Percentiles rank a stretch among this genome's conserved stretches.
These are phyloP conservation scores for Terana coerulea DNA, from an alignment of 768 basidiomycete genomes.

Conservation along the genomic window DNA sequence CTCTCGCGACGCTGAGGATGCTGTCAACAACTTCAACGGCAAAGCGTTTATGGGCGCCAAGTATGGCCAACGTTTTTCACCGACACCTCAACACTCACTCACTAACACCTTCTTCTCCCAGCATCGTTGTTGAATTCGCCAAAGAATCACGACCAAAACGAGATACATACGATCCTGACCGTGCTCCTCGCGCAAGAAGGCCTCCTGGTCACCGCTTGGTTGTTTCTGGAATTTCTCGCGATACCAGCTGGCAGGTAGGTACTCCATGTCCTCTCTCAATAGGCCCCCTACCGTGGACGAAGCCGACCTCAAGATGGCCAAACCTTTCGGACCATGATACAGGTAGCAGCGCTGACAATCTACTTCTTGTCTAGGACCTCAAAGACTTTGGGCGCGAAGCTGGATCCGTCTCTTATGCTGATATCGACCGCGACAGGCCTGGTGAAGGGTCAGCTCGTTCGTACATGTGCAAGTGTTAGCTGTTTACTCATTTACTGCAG, in stretches of 20 bases:
- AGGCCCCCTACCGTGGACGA: no score
- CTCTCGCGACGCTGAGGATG: conserved; percentile 93
- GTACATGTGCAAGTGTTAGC: not conserved
- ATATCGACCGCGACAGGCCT: conserved; percentile 83
- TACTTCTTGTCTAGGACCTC: conserved; percentile 71
- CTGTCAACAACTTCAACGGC: conserved; percentile 80
- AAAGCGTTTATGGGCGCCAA: conserved; percentile 86
- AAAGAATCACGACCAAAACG: conserved; percentile 88
- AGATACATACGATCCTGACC: conserved; percentile 65
- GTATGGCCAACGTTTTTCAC: conserved; percentile 37
- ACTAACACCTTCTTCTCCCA: conserved; percentile 27
- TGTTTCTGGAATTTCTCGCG: conserved; percentile 86
- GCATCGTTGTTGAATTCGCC: conserved; percentile 95
- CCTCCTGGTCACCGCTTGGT: conserved; percentile 81
- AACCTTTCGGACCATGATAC: no score
- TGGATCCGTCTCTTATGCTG: conserved; percentile 90
- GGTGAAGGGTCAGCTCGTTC: conserved; percentile 73
- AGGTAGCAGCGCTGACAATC: not conserved
- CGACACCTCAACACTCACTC: not conserved
- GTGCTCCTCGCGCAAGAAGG: conserved; percentile 65
- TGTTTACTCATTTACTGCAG: conserved; percentile 35
- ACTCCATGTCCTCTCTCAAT: conserved; percentile 22
- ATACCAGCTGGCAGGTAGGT: conserved; percentile 99
- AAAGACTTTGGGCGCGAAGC: conserved; percentile 97
- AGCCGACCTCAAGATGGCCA: no score